These are phyloP conservation scores for Escovopsis weberi DNA, from an alignment of 2,329 filamentous ascomycete genomes.

Conservation along the genomic window DNA sequence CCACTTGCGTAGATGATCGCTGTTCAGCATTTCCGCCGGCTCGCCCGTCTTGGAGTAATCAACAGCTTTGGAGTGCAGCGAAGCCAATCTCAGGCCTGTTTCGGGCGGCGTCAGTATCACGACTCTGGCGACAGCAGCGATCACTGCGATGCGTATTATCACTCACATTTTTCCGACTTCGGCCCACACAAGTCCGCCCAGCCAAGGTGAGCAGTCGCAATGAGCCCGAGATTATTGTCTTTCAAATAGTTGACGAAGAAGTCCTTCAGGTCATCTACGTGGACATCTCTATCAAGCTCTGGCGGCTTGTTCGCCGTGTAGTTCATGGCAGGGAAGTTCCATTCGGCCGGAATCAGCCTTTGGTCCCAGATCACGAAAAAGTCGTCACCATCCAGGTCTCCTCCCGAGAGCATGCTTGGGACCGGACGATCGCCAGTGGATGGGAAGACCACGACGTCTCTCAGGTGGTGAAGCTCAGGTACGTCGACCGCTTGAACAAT, in stretches of 20 bases:
- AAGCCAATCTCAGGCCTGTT: constrained; percentile 52
- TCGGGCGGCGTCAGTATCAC: background rate
- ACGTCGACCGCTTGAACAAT: constrained; percentile 73
- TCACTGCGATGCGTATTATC: too few species aligned
- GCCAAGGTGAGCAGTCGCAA: constrained; percentile 71
- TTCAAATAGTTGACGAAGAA: constrained; percentile 94
- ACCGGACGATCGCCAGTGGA: constrained; percentile 71
- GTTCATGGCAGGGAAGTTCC: constrained; percentile 67
- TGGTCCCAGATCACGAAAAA: constrained; percentile 89
- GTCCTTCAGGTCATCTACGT: constrained; percentile 55
- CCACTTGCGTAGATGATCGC: constrained; percentile 48
- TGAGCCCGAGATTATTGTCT: constrained; percentile 65
- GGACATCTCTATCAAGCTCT: constrained; percentile 46
- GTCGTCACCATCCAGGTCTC: constrained; percentile 91
- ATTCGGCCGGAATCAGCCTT: constrained; percentile 51
- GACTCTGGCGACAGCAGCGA: too few species aligned
- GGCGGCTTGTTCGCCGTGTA: constrained; percentile 46
- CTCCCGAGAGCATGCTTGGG: constrained; percentile 88
- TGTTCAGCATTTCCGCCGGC: constrained; percentile 50
- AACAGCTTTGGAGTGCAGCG: constrained; percentile 78
- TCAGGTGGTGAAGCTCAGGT: constrained; percentile 57
- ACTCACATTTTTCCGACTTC: constrained; percentile 50
- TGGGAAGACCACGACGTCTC: constrained; percentile 78
- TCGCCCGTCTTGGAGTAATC: constrained; percentile 88
- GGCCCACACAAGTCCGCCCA: constrained; percentile 59